Conservation (phyloP, 176 grass and related monocot genomes). For the Urochloa ruziziensis region DNA sequence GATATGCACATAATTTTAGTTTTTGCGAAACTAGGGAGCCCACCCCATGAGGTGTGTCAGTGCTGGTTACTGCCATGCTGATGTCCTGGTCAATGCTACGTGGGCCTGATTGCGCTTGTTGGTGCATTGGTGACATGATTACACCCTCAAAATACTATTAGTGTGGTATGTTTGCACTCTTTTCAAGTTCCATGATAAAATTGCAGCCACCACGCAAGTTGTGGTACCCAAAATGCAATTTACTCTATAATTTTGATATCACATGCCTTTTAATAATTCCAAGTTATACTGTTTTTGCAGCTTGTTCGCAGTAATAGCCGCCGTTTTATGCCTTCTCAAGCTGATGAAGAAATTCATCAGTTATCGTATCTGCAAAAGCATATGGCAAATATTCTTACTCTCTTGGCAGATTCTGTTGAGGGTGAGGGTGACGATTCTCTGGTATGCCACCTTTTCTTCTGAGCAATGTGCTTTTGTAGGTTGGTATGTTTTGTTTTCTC, state of each 20-base stretch:
- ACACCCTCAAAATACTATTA: not conserved
- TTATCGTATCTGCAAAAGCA: constrained; percentile 97
- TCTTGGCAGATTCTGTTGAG: constrained; percentile 74
- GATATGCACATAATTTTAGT: too few relatives aligned
- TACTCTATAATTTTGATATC: not conserved
- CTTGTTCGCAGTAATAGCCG: constrained; percentile 97
- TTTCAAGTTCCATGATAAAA: not conserved
- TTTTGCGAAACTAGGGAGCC: not conserved
- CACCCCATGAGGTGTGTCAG: not conserved
- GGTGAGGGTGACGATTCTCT: constrained; percentile 74
- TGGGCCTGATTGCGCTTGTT: not conserved
- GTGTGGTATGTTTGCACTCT: not conserved
- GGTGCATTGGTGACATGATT: not conserved
- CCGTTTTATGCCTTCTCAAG: constrained; percentile 89
- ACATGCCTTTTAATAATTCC: constrained; percentile 5
- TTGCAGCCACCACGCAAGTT: too few relatives aligned
- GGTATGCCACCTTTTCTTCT: constrained; percentile 42
- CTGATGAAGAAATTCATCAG: constrained; percentile 92
- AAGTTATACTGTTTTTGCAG: constrained; percentile 50
- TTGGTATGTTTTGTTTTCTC: constrained; percentile 14
- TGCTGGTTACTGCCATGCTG: not conserved
- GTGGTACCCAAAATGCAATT: too few relatives aligned
- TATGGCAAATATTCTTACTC: constrained; percentile 79
- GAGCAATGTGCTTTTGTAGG: not conserved
- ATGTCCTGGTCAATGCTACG: too few relatives aligned